Evolutionary conservation across 495 filamentous ascomycete genomes (phyloP), one percentile per base, ranked within the genome.

Genomic region (Cetradonia linearis): DNA sequence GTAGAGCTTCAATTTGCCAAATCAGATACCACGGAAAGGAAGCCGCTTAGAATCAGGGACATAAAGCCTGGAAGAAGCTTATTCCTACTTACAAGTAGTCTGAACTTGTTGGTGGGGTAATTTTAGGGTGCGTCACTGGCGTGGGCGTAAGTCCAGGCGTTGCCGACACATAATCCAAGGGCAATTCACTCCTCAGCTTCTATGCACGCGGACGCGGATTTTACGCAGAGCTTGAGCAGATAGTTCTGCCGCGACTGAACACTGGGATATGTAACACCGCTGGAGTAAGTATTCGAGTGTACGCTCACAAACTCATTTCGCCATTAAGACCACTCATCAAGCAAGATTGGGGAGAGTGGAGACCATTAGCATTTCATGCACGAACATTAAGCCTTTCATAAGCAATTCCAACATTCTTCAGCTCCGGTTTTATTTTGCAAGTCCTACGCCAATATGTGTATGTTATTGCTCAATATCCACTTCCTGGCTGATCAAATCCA

Each of bases 1-100:
- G 56, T 28, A 52, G 48, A 60, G 58, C 58, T 60, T 60, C 58
- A 60, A 33, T 40, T 53, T 60, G 58, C 58, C 58, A 60, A 60
- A 38, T 58, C 14, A 13, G 31, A 20, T 16, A 54, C 30, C 30
- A 31, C 20, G 50, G 50, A 34, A 33, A 53, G 28, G 34, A 40
- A 52, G 36, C 58, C 9, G 25, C 44, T 30, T n/a, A 5, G 8
- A 47, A 60, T 60, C 47, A 58, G 27, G 37, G 36, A 59, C 31
- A 48, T 47, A n/a, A 27, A 20, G 46, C 3, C 16, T 38, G 36
- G 18, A 16, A 46, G 33, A 30, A 46, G 42, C 42, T 46, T 46
- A 20, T 46, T 46, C 8, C 5, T 10, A 10, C 50, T 36, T 54
- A n/a, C n/a, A n/a, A n/a, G n/a, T n/a, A 30, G 31, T 54, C 31